Base-by-base conservation (phyloP, 768 basidiomycete species). In the Lactarius hatsudake region DNA sequence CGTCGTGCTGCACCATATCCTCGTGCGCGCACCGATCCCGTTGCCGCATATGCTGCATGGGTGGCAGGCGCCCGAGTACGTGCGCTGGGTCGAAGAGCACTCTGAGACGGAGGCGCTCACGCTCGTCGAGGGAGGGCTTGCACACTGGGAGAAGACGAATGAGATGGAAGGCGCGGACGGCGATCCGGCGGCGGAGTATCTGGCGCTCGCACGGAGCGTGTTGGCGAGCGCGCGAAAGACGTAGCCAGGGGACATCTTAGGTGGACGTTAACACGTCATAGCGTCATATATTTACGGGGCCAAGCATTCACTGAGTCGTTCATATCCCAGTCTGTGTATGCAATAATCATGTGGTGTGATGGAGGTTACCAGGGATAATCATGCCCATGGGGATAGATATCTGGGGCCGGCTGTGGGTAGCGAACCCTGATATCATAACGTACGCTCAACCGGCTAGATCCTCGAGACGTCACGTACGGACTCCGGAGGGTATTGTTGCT, bases 21-120 rank as follows among this genome's bases (percentile, higher is more conserved):
- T 97, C 40, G 95, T 98, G 30, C 88, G 93, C 12, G 93, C 93
- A 2, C 89, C 91, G 0, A 82, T 93, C 62, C 85, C 90, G 6
- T 82, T 98, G 45, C 96, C 97, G 12, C 94, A 99, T 75, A 83
- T 85, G 59, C 76, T 94, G 63, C 94, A 98, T 73, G 90, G 91
- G 0, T 98, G 97, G 96, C 90, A 92, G 65, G 94, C 98, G 74
- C 84, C 90, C 4, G 97, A 98, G 79, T 99, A 99, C 76, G 92
- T 97, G 59, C 86, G 93, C 54, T 99, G 96, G 95, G 83, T 98
- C 15, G 90, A 93, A 66, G 96, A 97, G 74, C 97, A 98, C 73
- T 81, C 86, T 2, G 86, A 89, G 67, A 84, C 82, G 66, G 96
- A 98, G 74, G 85, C 90, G 9, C 86, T 87, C 84, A 85, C 85